Conservation (phyloP, 768 basidiomycete species). For the Tylopilus intermedius region DNA sequence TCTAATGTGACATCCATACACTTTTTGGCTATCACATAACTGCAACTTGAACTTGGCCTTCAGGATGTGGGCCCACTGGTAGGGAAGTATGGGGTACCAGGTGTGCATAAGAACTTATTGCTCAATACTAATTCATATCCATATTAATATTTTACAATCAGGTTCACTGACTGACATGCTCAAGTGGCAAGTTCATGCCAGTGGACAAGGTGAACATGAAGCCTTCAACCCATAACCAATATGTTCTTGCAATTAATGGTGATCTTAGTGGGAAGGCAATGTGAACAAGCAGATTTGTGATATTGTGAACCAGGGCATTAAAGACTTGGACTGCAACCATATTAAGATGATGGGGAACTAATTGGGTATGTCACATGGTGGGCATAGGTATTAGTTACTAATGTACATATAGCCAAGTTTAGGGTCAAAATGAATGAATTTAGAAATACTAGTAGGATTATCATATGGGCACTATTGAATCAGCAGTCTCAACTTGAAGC, state of each 20-base stretch:
- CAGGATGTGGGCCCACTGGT: too few relatives aligned
- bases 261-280: conserved; percentile 36
- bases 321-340: conserved; percentile 80
- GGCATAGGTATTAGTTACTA: neutral
- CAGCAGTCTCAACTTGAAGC: conserved; percentile 47
- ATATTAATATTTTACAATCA: too few relatives aligned
- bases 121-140: too few relatives aligned
- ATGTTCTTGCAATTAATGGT: conserved; percentile 78
- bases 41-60: too few relatives aligned
- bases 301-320: conserved; percentile 97
- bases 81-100: too few relatives aligned
- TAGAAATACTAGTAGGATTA: conserved; percentile 70
- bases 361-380: conserved; percentile 52
- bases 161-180: too few relatives aligned
- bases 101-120: too few relatives aligned
- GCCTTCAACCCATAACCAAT: conserved; percentile 83
- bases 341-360: conserved; percentile 96
- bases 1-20: too few relatives aligned
- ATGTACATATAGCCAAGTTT: conserved; percentile 70
- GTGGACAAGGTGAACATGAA: conserved; percentile 79
- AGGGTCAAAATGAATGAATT: conserved; percentile 89
- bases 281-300: conserved; percentile 63
- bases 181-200: conserved; percentile 38
- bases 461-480: conserved; percentile 73
- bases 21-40: too few relatives aligned